Evolutionary conservation across 1,139 yeast genomes (phyloP), one percentile per base, ranked within the genome.

Genomic region (Sugiyamaella xylanicola): DNA sequence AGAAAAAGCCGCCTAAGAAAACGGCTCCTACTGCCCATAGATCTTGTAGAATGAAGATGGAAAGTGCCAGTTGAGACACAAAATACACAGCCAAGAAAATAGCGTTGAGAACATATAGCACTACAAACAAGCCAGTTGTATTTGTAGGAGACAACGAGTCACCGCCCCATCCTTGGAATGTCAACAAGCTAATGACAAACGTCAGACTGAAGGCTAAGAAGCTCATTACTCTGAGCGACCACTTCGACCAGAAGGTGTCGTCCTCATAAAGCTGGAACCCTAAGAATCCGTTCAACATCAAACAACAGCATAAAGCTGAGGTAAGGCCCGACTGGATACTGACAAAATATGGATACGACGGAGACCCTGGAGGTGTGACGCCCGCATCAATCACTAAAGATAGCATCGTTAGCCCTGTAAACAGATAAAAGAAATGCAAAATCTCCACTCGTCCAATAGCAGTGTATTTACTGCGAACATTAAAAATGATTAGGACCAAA

Each of bases 241-340:
- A 74, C 77, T 88, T 78, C 1, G 96, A 84, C 59, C 69, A 75
- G 32, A 72, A 69, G 1, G 96, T 85, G 7, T 97, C 97, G 70
- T 93, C 98, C 72, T 91, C 97, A 95, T 96, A 92, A 53, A 90
- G 74, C 69, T 91, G 95, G 72, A 89, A 90, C 42, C 93, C 91
- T 25, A 91, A 72, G 7, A 93, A 68, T 4, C 97, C 97, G 62
- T 87, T 86, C 57, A 83, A 77, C 67, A 88, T 73, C 56, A 92
- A 72, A 48, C 87, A 73, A 74, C 85, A 77, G 66, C 95, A 87
- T 36, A 84, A 78, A 0, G 90, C 85, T 19, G 91, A 83, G 0
- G 87, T 80, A 17, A 87, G 64, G 0, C 95, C 97, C 15, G 86
- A 69, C 70, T 92, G 97, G 1, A 85, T 77, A 13, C 95, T 82